A percentile compares a stretch with the other conserved stretches of the same genome.
Evolutionary conservation across 2,329 filamentous ascomycete species (phyloP).

Genomic region (Endoconidiophora polonica): DNA sequence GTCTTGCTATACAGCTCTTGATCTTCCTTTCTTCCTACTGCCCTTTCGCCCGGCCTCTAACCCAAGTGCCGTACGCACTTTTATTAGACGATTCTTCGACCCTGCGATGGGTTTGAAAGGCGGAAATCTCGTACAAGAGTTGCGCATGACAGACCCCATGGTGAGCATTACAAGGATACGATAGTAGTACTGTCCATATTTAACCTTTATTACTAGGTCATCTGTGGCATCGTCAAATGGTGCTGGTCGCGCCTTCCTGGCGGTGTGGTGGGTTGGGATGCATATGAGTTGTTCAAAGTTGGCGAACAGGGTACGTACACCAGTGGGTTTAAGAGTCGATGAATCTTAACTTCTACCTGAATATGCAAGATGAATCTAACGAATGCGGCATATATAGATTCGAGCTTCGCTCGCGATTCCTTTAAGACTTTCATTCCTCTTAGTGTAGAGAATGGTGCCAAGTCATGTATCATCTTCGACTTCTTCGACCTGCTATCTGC

Average conservation of each 20-base stretch:
- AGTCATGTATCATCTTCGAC: conserved; percentile 79
- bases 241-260: conserved; percentile 88
- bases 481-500: conserved; percentile 90
- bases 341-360: background rate
- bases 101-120: conserved; percentile 47
- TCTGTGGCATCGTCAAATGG: conserved; percentile 93
- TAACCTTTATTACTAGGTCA: conserved; percentile 39
- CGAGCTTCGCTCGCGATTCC: conserved; percentile 75
- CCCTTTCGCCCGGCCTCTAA: conserved; percentile 90
- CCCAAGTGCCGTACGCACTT: conserved; percentile 77
- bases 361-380: background rate
- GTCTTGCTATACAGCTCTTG: conserved; percentile 43
- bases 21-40: conserved; percentile 81
- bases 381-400: conserved; percentile 41
- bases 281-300: conserved; percentile 88
- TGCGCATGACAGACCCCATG: conserved; percentile 87
- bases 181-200: background rate
- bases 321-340: background rate
- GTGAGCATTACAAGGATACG: conserved; percentile 29
- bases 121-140: conserved; percentile 60
- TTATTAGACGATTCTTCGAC: conserved; percentile 85
- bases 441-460: conserved; percentile 72
- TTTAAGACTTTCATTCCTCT: conserved; percentile 95
- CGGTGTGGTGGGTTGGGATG: conserved; percentile 91
- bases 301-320: conserved; percentile 63